phyloP scores from a whole-genome alignment of 345 rosid genomes.

The Hypericum androsaemum region DNA sequence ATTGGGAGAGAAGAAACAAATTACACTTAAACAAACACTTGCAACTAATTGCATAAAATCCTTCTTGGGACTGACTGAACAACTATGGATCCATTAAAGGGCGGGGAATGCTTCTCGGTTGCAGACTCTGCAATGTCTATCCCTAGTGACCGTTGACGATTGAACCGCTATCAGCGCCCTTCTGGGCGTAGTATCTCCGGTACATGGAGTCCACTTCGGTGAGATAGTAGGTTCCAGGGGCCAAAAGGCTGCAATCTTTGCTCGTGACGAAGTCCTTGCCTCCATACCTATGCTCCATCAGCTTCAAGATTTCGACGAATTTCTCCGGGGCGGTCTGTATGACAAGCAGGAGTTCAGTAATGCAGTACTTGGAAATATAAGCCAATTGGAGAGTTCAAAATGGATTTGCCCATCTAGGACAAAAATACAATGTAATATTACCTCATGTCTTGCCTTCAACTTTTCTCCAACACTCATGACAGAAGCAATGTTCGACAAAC shows the following conservation, averaged over 20 bases:
- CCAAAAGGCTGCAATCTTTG: constrained; percentile 74
- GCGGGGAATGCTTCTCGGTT: constrained; percentile 2
- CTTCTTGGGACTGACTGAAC: constrained; percentile 4
- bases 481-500: constrained; percentile 65
- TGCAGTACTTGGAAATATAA: too few species aligned
- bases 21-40: too few species aligned
- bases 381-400: too few species aligned
- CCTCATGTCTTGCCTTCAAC: constrained; percentile 91
- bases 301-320: constrained; percentile 74
- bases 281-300: constrained; percentile 96
- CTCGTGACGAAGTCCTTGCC: constrained; percentile 85
- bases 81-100: constrained; percentile 2
- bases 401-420: too few species aligned
- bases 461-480: constrained; percentile 63
- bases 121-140: neutral
- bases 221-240: constrained; percentile 86
- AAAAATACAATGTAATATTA: constrained; percentile 14
- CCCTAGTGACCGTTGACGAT: constrained; percentile 61
- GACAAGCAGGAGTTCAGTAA: neutral
- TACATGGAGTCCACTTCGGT: constrained; percentile 88
- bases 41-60: too few species aligned
- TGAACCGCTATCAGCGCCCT: constrained; percentile 28
- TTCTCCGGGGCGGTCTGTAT: constrained; percentile 72
- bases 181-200: constrained; percentile 82
- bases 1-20: too few species aligned